Evolutionary conservation across 805 yeast species (phyloP).

Genomic region (Lachancea waltii): DNA sequence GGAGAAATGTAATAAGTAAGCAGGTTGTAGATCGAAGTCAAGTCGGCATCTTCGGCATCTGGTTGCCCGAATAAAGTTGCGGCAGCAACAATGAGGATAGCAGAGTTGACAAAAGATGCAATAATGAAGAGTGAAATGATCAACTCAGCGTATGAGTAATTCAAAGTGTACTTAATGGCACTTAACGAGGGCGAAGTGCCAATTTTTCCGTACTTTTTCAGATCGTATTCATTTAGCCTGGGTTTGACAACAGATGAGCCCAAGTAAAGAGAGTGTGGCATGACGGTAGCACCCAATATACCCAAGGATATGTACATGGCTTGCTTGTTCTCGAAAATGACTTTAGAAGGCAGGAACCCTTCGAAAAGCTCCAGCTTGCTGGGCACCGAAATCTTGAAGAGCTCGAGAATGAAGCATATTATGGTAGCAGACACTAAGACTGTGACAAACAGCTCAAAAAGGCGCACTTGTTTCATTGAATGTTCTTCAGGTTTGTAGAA

Average conservation of each 20-base stretch:
- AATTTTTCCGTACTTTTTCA: slow-evolving; percentile 42
- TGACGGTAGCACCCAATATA: slow-evolving; percentile 87
- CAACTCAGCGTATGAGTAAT: slow-evolving; percentile 75
- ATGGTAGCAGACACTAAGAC: slow-evolving; percentile 67
- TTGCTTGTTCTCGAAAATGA: slow-evolving; percentile 52
- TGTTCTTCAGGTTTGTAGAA: slow-evolving; percentile 76
- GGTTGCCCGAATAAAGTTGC: slow-evolving; percentile 66
- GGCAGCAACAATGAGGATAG: slow-evolving; percentile 87
- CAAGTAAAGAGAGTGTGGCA: slow-evolving; percentile 84
- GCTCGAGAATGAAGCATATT: slow-evolving; percentile 64
- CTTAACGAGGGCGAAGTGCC: slow-evolving; percentile 65
- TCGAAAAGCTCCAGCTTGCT: slow-evolving; percentile 45
- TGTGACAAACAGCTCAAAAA: slow-evolving; percentile 72
- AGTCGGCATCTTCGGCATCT: slow-evolving; percentile 70
- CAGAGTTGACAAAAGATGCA: slow-evolving; percentile 87
- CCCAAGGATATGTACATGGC: slow-evolving; percentile 77
- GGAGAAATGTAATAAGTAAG: slow-evolving; percentile 65
- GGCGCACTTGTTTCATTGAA: slow-evolving; percentile 64
- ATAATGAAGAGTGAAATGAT: slow-evolving; percentile 76
- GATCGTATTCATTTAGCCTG: slow-evolving; percentile 68
- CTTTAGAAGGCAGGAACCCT: slow-evolving; percentile 69
- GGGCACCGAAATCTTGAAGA: slow-evolving; percentile 52
- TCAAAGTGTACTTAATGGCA: slow-evolving; percentile 75
- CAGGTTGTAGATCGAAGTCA: slow-evolving; percentile 71
- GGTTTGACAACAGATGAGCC: slow-evolving; percentile 89